Base-by-base conservation (phyloP, 2,329 filamentous ascomycete species). In the Annulohypoxylon truncatum region DNA sequence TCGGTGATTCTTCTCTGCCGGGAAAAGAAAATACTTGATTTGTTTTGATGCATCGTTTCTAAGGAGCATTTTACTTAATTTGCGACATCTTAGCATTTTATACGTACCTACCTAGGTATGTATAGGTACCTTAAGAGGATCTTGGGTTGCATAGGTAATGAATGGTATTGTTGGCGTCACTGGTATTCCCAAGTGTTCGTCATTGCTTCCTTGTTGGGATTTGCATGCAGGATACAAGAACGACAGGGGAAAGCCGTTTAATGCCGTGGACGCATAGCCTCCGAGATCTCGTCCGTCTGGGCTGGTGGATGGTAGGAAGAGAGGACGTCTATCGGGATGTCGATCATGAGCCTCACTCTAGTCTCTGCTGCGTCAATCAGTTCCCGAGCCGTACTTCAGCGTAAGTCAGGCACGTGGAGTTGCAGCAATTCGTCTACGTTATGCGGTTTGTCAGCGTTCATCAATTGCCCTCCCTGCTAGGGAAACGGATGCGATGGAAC, bases 311-410 rank as follows among this genome's bases (percentile, higher is more conserved):
- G 51, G 40, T 63, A 63, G 61, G 58, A 51, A 66, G 7, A n/a
- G 20, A 46, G n/a, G 42, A 58, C 31, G 51, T 70, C 38, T 62
- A 48, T 58, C 47, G 42, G 52, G n/a, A 53, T 58, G 67, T 53
- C 62, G 67, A 71, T 71, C 66, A 56, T 60, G 68, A 73, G 72
- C 72, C 72, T 73, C 69, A 73, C 65, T 66, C 44, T 63, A 46
- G 53, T 53, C 8, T 42, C 24, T 62, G 29, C 33, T 28, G 10
- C 38, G 64, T 29, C 47, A 64, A 64, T 64, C 58, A 64, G 67
- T 66, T 65, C 55, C 65, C 42, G 47, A 68, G 65, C 62, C 47
- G 42, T 66, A 66, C 33, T 55, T 66, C 20, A 31, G 64, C 57
- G 48, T 64, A 66, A 46, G 59, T 48, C 15, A 56, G 59, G 59